Evolutionary conservation across 208 protist species (phyloP).

Genomic region (Wallacemonas sp.): DNA sequence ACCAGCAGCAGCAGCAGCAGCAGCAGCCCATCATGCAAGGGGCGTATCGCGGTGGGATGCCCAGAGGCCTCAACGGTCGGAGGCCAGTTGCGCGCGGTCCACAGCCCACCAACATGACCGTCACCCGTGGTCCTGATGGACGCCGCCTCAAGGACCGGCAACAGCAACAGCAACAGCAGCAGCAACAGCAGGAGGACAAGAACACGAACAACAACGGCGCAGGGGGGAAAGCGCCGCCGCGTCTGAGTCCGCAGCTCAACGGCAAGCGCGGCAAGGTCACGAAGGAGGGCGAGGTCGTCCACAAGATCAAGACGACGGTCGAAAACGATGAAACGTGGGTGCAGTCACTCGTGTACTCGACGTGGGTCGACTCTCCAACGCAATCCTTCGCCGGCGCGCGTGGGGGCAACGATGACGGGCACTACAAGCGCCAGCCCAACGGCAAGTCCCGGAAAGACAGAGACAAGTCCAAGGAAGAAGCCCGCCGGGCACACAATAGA

Average conservation of each 20-base stretch:
- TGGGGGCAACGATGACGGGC: constrained; percentile 11
- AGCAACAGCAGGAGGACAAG: not conserved
- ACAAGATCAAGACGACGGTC: constrained; percentile 40
- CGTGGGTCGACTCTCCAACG: constrained; percentile 41
- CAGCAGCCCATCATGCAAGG: not conserved
- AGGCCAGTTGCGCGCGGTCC: constrained; percentile 42
- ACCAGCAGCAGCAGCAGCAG: constrained; percentile 7
- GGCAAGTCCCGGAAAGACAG: not conserved
- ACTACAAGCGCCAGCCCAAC: constrained; percentile 36
- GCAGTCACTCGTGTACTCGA: constrained; percentile 33
- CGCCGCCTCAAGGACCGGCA: constrained; percentile 27
- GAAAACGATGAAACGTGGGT: constrained; percentile 45
- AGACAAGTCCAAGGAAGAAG: constrained; percentile 1
- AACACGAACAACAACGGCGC: too few species aligned
- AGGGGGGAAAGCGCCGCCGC: constrained; percentile 5
- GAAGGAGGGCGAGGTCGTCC: constrained; percentile 6
- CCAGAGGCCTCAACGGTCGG: not conserved
- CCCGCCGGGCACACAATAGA: not conserved
- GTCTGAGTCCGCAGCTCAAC: not conserved
- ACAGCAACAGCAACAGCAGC: constrained; percentile 11
- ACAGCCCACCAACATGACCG: constrained; percentile 34
- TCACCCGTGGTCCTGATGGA: constrained; percentile 33
- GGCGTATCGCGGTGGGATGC: too few species aligned
- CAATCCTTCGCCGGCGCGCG: constrained; percentile 11
- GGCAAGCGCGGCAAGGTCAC: not conserved